These are phyloP conservation scores for Cyberlindnera maritima DNA, from an alignment of 805 yeast species.

Conservation along the genomic window DNA sequence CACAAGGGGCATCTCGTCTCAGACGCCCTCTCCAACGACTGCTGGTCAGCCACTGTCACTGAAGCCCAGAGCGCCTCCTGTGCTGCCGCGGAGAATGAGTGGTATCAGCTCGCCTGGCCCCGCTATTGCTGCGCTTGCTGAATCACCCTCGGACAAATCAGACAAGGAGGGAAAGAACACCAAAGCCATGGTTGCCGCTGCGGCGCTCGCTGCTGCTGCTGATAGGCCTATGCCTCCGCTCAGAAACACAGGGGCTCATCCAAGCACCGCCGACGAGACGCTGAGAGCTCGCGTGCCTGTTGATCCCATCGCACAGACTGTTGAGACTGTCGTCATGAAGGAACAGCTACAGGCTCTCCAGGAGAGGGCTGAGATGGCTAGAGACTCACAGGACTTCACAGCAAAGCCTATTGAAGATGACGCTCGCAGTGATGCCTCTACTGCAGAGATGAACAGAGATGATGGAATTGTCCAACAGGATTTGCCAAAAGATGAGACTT, in stretches of 20 bases:
- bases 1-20: conserved; percentile 4
- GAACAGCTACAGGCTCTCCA: conserved; percentile 10
- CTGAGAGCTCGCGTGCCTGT: conserved; percentile 8
- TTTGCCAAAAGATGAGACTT: neutral
- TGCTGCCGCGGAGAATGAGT: conserved; percentile 16
- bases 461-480: neutral
- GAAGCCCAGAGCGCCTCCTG: neutral
- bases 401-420: conserved; percentile 5
- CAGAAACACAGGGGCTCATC: conserved; percentile 6
- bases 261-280: conserved; percentile 14
- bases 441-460: conserved; percentile 9
- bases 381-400: conserved; percentile 7
- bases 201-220: conserved; percentile 81
- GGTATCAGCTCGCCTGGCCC: conserved; percentile 44
- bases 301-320: conserved; percentile 6
- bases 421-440: conserved; percentile 10
- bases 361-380: conserved; percentile 6
- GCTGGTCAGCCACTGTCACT: conserved; percentile 2
- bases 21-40: too few relatives aligned
- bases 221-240: conserved; percentile 63
- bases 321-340: neutral
- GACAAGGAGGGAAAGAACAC: conserved; percentile 22
- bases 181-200: conserved; percentile 74
- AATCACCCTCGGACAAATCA: conserved; percentile 20
- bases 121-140: conserved; percentile 39